Evolutionary conservation across 306 rosid species (phyloP).

Genomic region (Potentilla sterilis): DNA sequence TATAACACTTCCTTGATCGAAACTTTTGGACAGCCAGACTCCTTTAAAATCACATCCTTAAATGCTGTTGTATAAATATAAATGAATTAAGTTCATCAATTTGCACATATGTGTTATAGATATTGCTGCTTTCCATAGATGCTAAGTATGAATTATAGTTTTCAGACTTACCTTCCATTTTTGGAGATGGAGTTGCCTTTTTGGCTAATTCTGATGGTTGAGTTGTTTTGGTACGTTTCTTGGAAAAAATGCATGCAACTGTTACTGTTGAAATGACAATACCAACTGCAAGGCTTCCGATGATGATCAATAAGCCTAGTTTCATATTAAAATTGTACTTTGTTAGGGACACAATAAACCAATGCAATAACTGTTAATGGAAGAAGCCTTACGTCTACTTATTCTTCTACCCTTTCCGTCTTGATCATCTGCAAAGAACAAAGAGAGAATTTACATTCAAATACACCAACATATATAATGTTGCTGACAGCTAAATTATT

Average conservation of each 20-base stretch:
- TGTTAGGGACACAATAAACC: constrained; percentile 6
- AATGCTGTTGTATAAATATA: constrained; percentile 12
- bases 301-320: constrained; percentile 32
- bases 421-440: neutral
- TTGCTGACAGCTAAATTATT: neutral
- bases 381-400: constrained; percentile 7
- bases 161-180: constrained; percentile 26
- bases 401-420: neutral
- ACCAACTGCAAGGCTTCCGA: constrained; percentile 28
- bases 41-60: constrained; percentile 30
- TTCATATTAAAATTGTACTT: constrained; percentile 8
- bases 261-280: constrained; percentile 15
- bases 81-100: constrained; percentile 2
- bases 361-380: neutral
- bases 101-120: neutral
- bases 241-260: constrained; percentile 13
- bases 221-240: constrained; percentile 29
- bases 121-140: neutral
- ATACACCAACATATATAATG: neutral
- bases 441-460: neutral
- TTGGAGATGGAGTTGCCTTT: constrained; percentile 13
- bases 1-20: constrained; percentile 42
- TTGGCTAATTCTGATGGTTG: constrained; percentile 12
- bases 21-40: constrained; percentile 35
- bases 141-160: neutral